Conservation (phyloP, 352 stramenopile genomes). For the Pythium apleroticum region DNA sequence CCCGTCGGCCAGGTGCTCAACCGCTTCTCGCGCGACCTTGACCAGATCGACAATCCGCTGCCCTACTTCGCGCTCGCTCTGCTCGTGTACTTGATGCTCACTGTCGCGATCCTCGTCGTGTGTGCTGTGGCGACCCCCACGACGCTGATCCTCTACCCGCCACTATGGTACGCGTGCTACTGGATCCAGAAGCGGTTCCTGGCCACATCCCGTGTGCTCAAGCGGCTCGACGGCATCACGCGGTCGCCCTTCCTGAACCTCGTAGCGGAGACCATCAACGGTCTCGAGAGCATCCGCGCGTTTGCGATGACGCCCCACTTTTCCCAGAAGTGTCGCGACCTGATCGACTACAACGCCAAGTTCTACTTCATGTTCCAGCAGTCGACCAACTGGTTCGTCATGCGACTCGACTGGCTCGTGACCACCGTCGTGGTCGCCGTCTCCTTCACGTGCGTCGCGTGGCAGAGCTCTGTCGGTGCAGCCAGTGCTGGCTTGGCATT, state of each 20-base stretch:
- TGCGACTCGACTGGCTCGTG: slow-evolving; percentile 69
- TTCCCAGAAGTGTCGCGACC: slow-evolving; percentile 43
- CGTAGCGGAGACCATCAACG: slow-evolving; percentile 95
- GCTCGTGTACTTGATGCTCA: slow-evolving; percentile 37
- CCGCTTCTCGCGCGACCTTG: slow-evolving; percentile 76
- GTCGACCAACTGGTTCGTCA: slow-evolving; percentile 66
- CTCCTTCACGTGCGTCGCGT: slow-evolving; percentile 28
- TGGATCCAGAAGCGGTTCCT: slow-evolving; percentile 92
- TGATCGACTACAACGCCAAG: slow-evolving; percentile 67
- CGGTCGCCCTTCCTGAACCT: slow-evolving; percentile 94
- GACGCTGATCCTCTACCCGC: slow-evolving; percentile 70
- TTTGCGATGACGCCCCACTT: slow-evolving; percentile 54
- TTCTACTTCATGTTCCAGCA: slow-evolving; percentile 75
- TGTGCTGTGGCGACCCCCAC: slow-evolving; percentile 44
- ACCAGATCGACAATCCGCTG: slow-evolving; percentile 73
- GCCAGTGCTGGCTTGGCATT: slow-evolving; percentile 70
- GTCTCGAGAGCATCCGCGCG: slow-evolving; percentile 93
- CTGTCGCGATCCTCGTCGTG: slow-evolving; percentile 73
- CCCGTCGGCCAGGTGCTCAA: slow-evolving; percentile 80
- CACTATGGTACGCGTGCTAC: slow-evolving; percentile 64
- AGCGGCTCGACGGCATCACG: slow-evolving; percentile 94
- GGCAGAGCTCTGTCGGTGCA: slow-evolving; percentile 13
- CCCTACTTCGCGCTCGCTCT: slow-evolving; percentile 44
- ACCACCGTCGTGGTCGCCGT: slow-evolving; percentile 58
- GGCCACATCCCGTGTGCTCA: slow-evolving; percentile 89